Conservation (phyloP, 768 basidiomycete species). For the Leucosporidium creatinivorum region DNA sequence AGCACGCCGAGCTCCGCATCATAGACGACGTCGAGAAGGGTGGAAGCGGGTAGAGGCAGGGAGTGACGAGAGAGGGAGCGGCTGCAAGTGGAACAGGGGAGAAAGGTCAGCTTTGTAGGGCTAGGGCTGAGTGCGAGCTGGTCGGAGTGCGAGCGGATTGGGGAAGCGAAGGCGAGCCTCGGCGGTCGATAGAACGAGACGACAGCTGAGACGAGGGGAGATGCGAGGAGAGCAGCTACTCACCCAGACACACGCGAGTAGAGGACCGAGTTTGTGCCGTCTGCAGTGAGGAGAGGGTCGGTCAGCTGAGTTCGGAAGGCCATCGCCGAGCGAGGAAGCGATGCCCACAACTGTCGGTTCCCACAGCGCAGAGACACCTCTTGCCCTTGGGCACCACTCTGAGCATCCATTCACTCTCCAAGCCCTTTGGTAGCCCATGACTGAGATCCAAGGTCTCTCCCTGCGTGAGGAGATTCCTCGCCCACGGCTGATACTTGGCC, state of each 20-base stretch:
- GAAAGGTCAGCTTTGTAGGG: too few relatives aligned
- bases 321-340: background rate
- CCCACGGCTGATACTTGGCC: conserved; percentile 20
- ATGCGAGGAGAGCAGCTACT: background rate
- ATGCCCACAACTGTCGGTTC: conserved; percentile 7
- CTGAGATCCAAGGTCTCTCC: conserved; percentile 25
- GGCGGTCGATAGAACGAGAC: too few relatives aligned
- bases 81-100: too few relatives aligned
- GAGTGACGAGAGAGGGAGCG: too few relatives aligned
- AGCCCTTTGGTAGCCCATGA: conserved; percentile 5
- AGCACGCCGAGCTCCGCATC: conserved; percentile 5
- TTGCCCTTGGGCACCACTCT: conserved; percentile 27
- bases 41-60: too few relatives aligned
- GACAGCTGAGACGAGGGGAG: background rate
- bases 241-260: conserved; percentile 23
- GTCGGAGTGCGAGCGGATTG: too few relatives aligned
- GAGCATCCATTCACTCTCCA: conserved; percentile 15
- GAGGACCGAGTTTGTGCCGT: conserved; percentile 20
- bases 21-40: conserved; percentile 24
- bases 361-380: conserved; percentile 21
- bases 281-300: background rate
- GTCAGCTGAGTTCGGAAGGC: background rate
- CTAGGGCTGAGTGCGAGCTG: too few relatives aligned
- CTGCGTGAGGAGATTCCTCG: conserved; percentile 18
- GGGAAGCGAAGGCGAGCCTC: too few relatives aligned